Conservation (phyloP, 2,329 filamentous ascomycete genomes). For the Nemania sp. region DNA sequence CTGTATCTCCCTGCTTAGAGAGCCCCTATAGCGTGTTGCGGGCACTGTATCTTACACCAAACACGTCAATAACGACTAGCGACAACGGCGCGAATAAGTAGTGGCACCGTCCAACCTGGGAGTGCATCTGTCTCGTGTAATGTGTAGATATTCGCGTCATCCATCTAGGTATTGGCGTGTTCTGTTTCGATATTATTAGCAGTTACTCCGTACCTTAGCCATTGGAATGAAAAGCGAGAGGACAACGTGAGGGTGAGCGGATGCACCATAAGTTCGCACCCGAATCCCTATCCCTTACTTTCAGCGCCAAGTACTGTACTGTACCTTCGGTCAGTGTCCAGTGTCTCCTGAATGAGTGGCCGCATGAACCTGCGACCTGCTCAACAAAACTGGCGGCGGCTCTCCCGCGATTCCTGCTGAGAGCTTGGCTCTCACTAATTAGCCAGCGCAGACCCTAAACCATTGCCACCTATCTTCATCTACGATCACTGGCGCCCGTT, state of each 20-base stretch:
- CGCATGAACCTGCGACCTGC: slow-evolving; percentile 15
- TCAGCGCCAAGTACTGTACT: too few species aligned
- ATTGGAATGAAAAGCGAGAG: too few species aligned
- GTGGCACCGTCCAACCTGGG: slow-evolving; percentile 4
- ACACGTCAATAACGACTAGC: slow-evolving; percentile 6
- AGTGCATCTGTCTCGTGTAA: too few species aligned
- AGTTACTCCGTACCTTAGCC: too few species aligned
- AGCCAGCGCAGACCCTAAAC: not conserved
- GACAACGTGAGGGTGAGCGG: too few species aligned
- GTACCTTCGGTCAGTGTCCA: slow-evolving; percentile 14
- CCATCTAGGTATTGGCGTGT: not conserved
- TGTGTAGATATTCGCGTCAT: not conserved
- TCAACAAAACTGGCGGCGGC: slow-evolving; percentile 6
- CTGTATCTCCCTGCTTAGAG: not conserved
- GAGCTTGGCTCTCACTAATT: not conserved
- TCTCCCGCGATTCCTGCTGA: slow-evolving; percentile 8
- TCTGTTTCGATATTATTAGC: too few species aligned
- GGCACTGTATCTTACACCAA: not conserved
- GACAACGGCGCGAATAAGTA: slow-evolving; percentile 3
- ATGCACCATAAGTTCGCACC: too few species aligned
- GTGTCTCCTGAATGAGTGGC: slow-evolving; percentile 10
- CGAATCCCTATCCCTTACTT: too few species aligned
- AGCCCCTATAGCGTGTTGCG: too few species aligned
- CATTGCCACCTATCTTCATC: slow-evolving; percentile 10
- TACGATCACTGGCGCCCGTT: slow-evolving; percentile 12